A percentile compares a stretch with the other conserved stretches of the same genome.
Evolutionary conservation across 1,139 yeast species (phyloP).

Genomic region (Geotrichum macrosporum): DNA sequence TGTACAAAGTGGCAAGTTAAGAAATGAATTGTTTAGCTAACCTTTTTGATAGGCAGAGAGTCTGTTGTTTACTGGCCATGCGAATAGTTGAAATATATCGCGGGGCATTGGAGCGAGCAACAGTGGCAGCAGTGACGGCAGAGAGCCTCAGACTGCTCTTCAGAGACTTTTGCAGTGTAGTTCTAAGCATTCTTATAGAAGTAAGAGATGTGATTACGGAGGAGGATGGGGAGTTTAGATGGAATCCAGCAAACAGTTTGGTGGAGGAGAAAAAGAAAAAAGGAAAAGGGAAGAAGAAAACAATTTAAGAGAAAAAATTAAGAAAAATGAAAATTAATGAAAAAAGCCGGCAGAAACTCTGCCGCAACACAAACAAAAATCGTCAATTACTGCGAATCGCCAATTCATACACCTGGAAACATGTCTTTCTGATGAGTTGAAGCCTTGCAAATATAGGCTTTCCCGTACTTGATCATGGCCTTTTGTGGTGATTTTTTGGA

Average conservation of each 20-base stretch:
- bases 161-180: conserved; percentile 14
- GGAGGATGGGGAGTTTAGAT: neutral
- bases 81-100: conserved; percentile 17
- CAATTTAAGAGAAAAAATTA: conserved; percentile 1
- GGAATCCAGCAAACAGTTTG: neutral
- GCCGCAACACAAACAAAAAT: no score
- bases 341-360: no score
- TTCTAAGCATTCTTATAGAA: conserved; percentile 19
- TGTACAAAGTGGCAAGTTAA: neutral
- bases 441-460: no score
- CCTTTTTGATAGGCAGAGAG: conserved; percentile 11
- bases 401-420: no score
- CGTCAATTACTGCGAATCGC: no score
- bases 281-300: neutral
- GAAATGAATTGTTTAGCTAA: neutral
- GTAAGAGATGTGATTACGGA: neutral
- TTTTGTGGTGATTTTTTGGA: no score
- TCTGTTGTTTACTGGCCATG: conserved; percentile 16
- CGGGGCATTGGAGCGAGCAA: conserved; percentile 14
- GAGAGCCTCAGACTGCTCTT: conserved; percentile 15
- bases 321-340: neutral
- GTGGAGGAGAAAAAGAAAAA: conserved; percentile 1
- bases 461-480: no score
- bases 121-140: conserved; percentile 16
- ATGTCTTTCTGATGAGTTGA: no score